Evolutionary conservation across 1,284 basidiomycete species (phyloP), one percentile per base, ranked within the genome.

Genomic region (Ustilago lituana): DNA sequence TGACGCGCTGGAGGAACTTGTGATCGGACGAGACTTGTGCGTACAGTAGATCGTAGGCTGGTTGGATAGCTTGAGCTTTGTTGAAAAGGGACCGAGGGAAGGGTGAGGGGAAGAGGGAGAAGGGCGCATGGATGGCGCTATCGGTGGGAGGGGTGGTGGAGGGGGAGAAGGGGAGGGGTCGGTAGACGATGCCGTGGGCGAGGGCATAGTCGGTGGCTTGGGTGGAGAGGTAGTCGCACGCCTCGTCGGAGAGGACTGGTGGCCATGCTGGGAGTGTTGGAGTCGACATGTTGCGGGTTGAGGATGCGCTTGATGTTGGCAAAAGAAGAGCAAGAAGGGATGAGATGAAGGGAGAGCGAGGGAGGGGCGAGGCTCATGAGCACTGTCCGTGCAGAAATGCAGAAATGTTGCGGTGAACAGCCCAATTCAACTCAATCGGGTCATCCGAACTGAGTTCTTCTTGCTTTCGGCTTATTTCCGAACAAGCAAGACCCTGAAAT

Each of bases 91-190:
- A 49, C 15, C 89, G 86, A 0, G 95, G 94, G 69, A 97, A 89
- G 0, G 94, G 93, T 0, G 92, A 88, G 0, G 94, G 94, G 68
- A 95, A 86, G 46, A 98, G 86, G 1, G 93, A 87, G 74, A 95
- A 85, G 0, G 95, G 94, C 1, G 93, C 94, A 79, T 96, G 91
- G 70, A 94, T 92, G 0, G 89, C 89, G 6, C 88, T 87, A 19
- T 88, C 88, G 17, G 46, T 59, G 4, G 70, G 43, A 3, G 57
- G 73, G 10, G 27, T 10, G 5, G 40, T 27, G 32, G 72, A 65
- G 9, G 84, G 82, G 20, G 85, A 76, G 11, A 83, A 74, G 15
- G 86, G 47, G 4, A 76, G 83, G 5, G 91, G 91, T 15, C 94
- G 88, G 80, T 93, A 93, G 20, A 91, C 86, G 38, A 96, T 86